These are phyloP conservation scores for Corchorus capsularis DNA, from an alignment of 345 rosid genomes.

Conservation along the genomic window DNA sequence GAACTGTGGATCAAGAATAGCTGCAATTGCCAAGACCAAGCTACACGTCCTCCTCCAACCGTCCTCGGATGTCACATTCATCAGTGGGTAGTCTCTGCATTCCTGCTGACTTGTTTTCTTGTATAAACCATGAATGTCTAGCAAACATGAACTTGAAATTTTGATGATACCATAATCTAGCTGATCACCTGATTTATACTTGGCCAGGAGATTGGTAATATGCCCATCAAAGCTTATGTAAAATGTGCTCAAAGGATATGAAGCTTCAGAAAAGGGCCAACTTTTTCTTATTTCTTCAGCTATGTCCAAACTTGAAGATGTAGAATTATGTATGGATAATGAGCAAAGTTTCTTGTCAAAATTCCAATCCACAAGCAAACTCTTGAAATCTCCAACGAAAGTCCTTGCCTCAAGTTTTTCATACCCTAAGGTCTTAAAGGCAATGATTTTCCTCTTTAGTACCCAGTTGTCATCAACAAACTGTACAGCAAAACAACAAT, in stretches of 20 bases:
- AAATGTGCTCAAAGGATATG: neutral
- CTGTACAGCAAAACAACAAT: neutral
- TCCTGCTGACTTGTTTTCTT: neutral
- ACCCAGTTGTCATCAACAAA: conserved; percentile 17
- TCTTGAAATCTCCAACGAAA: neutral
- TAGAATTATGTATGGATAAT: neutral
- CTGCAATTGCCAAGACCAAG: neutral
- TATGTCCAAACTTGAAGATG: neutral
- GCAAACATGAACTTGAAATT: neutral
- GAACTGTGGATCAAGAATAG: neutral
- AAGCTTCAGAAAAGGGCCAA: neutral
- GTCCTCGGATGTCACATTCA: neutral
- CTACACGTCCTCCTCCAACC: neutral
- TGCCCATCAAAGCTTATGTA: neutral
- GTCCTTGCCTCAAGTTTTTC: neutral
- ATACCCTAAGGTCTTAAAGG: neutral
- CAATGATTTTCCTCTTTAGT: neutral
- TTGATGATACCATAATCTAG: neutral
- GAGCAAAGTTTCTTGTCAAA: neutral
- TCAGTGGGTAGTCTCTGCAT: neutral
- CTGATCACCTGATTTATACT: neutral
- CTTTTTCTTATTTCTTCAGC: neutral
- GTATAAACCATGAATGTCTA: neutral
- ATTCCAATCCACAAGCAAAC: neutral
- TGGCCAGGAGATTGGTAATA: neutral